Base-by-base conservation (phyloP, 192 early-diverging fungal genomes). In the Diversispora epigaea region DNA sequence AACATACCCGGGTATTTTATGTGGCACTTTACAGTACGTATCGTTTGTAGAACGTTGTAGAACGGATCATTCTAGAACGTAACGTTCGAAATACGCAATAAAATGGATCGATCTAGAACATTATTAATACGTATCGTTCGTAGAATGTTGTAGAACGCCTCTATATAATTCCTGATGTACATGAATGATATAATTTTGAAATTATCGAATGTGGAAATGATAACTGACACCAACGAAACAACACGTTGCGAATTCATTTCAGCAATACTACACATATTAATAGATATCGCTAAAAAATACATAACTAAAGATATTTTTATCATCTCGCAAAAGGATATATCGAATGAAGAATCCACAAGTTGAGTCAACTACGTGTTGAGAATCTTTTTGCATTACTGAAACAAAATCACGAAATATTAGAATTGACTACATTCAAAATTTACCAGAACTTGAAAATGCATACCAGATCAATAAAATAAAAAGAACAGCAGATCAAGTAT, bases 241-340 rank as follows among this genome's bases (percentile, higher is more conserved):
- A 66, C 39, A 6, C 11, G 32, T 2, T 40, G 62, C 41, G 62
- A 64, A 40, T 57, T 57, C 19, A 57, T 57, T 57, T 57, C 55
- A 19, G 55, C 62, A 41, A 64, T 44, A 40, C n/a, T 64, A 45
- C 39, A 64, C 15, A 39, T 8, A 64, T 64, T n/a, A 40, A 64
- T 64, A 8, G 62, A 22, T 21, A 45, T 44, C 3, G 43, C 39
- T 1, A 7, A 57, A 57, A 57, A 57, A 57, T 19, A 19, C n/a
- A 57, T 19, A 4, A 9, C 55, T n/a, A 1, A 57, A 57, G 55
- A 57, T 57, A 57, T 57, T 19, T 57, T 15, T 19, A 57, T 9
- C 7, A 19, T 12, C 10, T 44, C 41, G 12, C 62, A 64, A 6
- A 64, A 64, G 39, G 62, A 64, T 40, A 40, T 64, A 19, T 64